Evolutionary conservation across 2,329 filamentous ascomycete genomes (phyloP).

Genomic region (Hymenoscyphus fructigenus): DNA sequence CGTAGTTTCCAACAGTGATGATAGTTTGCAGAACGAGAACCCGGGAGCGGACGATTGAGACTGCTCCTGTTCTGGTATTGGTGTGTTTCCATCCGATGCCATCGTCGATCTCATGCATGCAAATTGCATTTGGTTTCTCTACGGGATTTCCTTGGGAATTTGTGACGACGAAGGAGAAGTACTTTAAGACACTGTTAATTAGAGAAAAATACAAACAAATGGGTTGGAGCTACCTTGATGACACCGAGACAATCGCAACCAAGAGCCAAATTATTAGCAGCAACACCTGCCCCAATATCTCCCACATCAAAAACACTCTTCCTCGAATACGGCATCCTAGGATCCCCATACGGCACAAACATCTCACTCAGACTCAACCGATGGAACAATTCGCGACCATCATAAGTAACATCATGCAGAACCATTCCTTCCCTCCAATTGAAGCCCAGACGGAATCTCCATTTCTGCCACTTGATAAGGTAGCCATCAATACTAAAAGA

Average conservation of each 20-base stretch:
- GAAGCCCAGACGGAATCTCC: constrained; percentile 63
- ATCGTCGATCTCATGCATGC: constrained; percentile 68
- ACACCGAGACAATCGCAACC: constrained; percentile 69
- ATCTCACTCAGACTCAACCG: constrained; percentile 60
- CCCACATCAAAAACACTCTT: constrained; percentile 71
- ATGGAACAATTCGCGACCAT: constrained; percentile 58
- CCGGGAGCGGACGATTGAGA: constrained; percentile 28
- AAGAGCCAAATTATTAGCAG: constrained; percentile 64
- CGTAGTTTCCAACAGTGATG: constrained; percentile 65
- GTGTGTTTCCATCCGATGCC: constrained; percentile 72
- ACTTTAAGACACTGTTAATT: constrained; percentile 31
- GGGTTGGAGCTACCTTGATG: constrained; percentile 47
- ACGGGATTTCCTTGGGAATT: constrained; percentile 54
- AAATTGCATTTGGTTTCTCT: constrained; percentile 59
- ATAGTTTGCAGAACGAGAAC: constrained; percentile 31
- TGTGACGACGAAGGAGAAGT: constrained; percentile 55
- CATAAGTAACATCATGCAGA: constrained; percentile 60
- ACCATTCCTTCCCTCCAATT: constrained; percentile 61
- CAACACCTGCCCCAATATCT: constrained; percentile 63
- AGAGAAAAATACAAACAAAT: not conserved
- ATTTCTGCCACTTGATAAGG: constrained; percentile 53
- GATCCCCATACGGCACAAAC: constrained; percentile 64
- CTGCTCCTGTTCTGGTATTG: constrained; percentile 45
- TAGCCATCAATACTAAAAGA: constrained; percentile 52
- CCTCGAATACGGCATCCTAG: constrained; percentile 59